A percentile compares a stretch with the other conserved stretches of the same genome.
Conservation (phyloP, 805 yeast species). For the Wickerhamiella lipophila region DNA sequence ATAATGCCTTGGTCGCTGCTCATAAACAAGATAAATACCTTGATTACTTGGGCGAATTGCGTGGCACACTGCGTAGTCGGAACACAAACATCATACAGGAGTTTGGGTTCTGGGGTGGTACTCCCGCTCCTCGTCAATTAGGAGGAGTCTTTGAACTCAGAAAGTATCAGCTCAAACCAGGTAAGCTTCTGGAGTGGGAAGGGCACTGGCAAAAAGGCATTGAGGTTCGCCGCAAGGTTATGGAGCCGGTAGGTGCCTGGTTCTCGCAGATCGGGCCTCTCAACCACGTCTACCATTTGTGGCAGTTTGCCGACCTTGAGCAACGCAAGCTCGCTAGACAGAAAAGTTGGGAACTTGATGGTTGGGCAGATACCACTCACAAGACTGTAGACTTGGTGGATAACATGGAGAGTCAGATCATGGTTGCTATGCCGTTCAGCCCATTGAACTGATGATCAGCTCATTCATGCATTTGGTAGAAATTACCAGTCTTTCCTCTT, state of each 20-base stretch:
- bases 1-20: conserved; percentile 27
- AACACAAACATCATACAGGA: conserved; percentile 31
- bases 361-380: conserved; percentile 36
- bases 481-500: too few species aligned
- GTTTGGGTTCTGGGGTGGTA: conserved; percentile 36
- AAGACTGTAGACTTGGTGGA: conserved; percentile 32
- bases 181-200: conserved; percentile 34
- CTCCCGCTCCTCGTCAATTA: conserved; percentile 31
- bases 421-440: conserved; percentile 32
- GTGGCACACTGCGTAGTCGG: conserved; percentile 28
- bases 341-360: conserved; percentile 34
- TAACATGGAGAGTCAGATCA: conserved; percentile 29
- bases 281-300: conserved; percentile 33
- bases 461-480: too few species aligned
- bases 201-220: conserved; percentile 32
- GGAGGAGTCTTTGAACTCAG: conserved; percentile 35
- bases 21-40: conserved; percentile 26
- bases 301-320: conserved; percentile 36
- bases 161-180: conserved; percentile 31
- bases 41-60: conserved; percentile 24
- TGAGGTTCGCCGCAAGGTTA: conserved; percentile 34
- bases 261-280: conserved; percentile 31
- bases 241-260: conserved; percentile 39
- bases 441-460: conserved; percentile 26
- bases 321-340: conserved; percentile 32